These are phyloP conservation scores for Gyromitra esculenta DNA, from an alignment of 2,329 filamentous ascomycete genomes.

Conservation along the genomic window DNA sequence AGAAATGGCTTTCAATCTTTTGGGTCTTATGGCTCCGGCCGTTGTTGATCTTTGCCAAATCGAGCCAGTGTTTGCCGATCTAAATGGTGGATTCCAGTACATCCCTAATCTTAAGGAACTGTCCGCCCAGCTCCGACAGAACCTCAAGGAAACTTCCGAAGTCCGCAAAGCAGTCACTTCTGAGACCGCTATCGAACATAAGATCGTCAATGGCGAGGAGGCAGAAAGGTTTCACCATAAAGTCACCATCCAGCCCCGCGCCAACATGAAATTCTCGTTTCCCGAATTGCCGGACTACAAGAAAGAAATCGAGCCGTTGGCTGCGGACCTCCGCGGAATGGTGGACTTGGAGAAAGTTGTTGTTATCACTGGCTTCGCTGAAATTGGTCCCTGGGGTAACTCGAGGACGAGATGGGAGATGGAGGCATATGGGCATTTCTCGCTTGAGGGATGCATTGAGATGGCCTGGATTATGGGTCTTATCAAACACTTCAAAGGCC, in stretches of 20 bases:
- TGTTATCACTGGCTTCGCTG: conserved; percentile 94
- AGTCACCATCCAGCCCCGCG: conserved; percentile 89
- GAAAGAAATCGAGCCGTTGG: conserved; percentile 85
- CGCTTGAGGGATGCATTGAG: conserved; percentile 95
- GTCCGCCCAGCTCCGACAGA: conserved; percentile 92
- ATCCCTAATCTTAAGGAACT: conserved; percentile 93
- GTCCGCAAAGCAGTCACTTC: conserved; percentile 92
- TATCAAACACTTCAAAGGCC: conserved; percentile 97
- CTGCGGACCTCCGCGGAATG: conserved; percentile 92
- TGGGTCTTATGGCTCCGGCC: conserved; percentile 92
- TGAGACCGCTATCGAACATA: conserved; percentile 95
- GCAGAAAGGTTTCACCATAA: conserved; percentile 95
- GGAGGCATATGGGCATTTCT: conserved; percentile 96
- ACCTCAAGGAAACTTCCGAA: conserved; percentile 94
- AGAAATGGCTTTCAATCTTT: conserved; percentile 98
- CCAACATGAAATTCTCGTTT: conserved; percentile 98
- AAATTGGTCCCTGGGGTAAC: conserved; percentile 98
- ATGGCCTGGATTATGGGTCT: conserved; percentile 99
- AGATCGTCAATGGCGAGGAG: conserved; percentile 92
- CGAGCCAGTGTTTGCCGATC: conserved; percentile 94
- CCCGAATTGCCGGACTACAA: conserved; percentile 91
- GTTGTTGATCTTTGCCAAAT: conserved; percentile 95
- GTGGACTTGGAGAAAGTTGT: conserved; percentile 98
- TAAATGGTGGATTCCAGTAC: conserved; percentile 98
- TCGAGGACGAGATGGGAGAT: conserved; percentile 98